phyloP scores from a whole-genome alignment of 495 filamentous ascomycete genomes.

The Cercophora sp. region DNA sequence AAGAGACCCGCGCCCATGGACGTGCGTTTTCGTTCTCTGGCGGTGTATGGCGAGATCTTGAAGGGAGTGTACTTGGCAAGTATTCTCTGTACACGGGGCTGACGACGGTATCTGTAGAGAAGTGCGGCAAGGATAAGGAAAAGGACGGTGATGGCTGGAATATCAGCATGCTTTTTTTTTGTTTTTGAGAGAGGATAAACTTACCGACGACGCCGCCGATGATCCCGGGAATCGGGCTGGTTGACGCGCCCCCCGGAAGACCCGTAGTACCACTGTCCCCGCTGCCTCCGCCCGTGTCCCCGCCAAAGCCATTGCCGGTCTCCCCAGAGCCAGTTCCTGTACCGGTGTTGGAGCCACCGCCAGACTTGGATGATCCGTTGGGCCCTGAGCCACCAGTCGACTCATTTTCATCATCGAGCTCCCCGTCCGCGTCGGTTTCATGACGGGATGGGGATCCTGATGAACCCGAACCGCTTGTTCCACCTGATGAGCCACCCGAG shows the following conservation, averaged over 20 bases:
- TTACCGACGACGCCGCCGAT: constrained; percentile 23
- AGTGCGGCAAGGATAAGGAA: constrained; percentile 25
- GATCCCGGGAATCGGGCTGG: constrained; percentile 20
- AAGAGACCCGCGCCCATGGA: constrained; percentile 28
- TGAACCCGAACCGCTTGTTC: too few species aligned
- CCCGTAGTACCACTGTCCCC: background rate
- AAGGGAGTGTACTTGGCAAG: constrained; percentile 25
- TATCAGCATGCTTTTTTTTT: background rate
- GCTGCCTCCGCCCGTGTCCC: background rate
- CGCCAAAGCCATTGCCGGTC: background rate
- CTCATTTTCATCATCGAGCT: too few species aligned
- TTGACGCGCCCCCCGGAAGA: background rate
- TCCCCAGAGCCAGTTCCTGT: background rate
- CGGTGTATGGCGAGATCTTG: constrained; percentile 21
- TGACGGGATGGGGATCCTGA: background rate
- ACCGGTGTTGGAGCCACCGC: background rate
- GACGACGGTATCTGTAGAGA: constrained; percentile 25
- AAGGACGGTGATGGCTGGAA: constrained; percentile 22
- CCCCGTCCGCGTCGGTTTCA: background rate
- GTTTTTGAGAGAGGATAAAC: background rate
- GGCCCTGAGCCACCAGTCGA: too few species aligned
- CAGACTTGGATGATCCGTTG: too few species aligned
- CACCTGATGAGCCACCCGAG: too few species aligned
- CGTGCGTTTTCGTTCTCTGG: constrained; percentile 21
- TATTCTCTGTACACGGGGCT: constrained; percentile 20